Evolutionary conservation across 2,329 filamentous ascomycete genomes (phyloP), one percentile per base, ranked within the genome.

Genomic region (Fusarium brevicatenulatum): DNA sequence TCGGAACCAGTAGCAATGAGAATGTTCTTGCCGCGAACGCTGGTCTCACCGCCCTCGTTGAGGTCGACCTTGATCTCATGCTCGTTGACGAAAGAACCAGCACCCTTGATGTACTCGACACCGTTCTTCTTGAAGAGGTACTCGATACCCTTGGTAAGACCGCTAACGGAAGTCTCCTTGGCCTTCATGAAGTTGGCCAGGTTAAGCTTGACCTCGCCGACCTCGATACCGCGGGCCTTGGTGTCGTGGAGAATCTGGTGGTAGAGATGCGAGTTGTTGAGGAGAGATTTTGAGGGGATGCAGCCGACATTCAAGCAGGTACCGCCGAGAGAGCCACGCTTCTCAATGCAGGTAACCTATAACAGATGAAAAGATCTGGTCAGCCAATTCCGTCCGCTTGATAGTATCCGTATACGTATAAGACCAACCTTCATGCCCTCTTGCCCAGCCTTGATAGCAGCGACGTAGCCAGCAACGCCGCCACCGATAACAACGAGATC

Each of bases 111-210:
- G 85, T 98, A 99, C 82, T 98, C 95, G 76, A 98, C 96, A 73
- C 94, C 94, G 86, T 99, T 99, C 90, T 99, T 98, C 91, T 98
- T 98, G 86, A 99, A 92, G 73, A 99, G 88, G 83, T 95, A 99
- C 85, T 99, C 96, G 75, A 99, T 93, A 83, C 96, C 96, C 88
- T 98, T 98, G 76, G 96, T 99, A 76, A 99, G 86, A 55, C 95
- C 91, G 44, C 86, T 84, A 72, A 99, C 96, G 58, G 96, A 97
- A 40, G 91, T 92, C 58, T 99, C 95, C 87, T 99, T 99, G 68
- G 96, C 95, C 87, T 98, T 97, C 95, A 99, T 98, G 91, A 99
- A 95, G 83, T 96, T 92, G 79, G 87, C 85, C 50, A 99, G 89
- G 88, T 99, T 98, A 81, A 99, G 92, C 85, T 97, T 97, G 81